Percentiles rank a stretch among this genome's conserved stretches.
Conservation (phyloP, 106 monocot species). For the Apostasia shenzhenica region DNA sequence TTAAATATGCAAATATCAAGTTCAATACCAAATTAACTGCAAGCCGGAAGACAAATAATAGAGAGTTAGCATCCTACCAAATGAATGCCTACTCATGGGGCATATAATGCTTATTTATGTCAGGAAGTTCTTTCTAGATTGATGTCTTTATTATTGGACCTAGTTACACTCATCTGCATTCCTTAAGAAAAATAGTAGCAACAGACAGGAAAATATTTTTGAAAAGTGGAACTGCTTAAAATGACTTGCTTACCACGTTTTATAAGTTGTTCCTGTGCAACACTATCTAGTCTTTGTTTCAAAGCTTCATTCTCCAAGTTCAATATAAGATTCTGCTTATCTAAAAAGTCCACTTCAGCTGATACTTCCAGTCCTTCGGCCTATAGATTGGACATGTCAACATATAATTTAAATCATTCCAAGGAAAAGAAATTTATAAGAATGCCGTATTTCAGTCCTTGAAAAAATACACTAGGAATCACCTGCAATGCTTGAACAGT, state of each 20-base stretch:
- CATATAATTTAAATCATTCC: constrained; percentile 2
- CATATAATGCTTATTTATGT: too few relatives aligned
- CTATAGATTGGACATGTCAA: constrained; percentile 18
- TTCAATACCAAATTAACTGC: too few relatives aligned
- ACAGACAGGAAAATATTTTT: not conserved
- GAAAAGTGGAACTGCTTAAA: not conserved
- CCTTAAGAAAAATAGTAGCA: not conserved
- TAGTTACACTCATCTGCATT: too few relatives aligned
- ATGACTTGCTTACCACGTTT: constrained; percentile 49
- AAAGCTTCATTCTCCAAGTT: constrained; percentile 82
- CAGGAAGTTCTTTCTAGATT: too few relatives aligned
- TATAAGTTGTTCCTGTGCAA: constrained; percentile 69
- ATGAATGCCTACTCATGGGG: too few relatives aligned
- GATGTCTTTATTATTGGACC: too few relatives aligned
- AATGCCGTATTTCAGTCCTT: not conserved
- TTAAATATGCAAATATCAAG: too few relatives aligned
- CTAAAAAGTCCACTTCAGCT: constrained; percentile 70
- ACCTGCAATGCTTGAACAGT: constrained; percentile 79
- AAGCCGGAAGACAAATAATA: too few relatives aligned
- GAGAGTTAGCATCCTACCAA: too few relatives aligned
- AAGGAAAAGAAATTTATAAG: too few relatives aligned
- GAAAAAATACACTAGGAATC: constrained; percentile 9
- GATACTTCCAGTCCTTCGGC: constrained; percentile 60
- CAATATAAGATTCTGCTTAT: constrained; percentile 71
- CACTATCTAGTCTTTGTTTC: constrained; percentile 62